Percentiles rank a stretch among this genome's conserved stretches.
These are phyloP conservation scores for Pleurotus citrinopileatus DNA, from an alignment of 768 basidiomycete genomes.

Conservation along the genomic window DNA sequence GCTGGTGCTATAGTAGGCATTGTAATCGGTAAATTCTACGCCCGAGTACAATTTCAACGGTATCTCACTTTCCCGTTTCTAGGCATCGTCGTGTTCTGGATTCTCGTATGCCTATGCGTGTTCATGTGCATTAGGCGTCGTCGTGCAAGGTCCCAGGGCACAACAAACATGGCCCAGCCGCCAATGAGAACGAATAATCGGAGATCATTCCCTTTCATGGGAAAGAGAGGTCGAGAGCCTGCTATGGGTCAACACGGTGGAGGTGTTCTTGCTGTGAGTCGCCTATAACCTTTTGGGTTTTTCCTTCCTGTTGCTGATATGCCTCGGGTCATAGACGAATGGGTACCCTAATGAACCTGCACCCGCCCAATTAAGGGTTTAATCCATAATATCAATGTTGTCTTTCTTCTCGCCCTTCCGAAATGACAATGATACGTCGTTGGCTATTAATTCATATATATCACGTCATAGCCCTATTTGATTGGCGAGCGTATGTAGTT, in stretches of 20 bases:
- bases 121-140: not conserved
- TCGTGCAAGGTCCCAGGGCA: too few species aligned
- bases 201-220: not conserved
- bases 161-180: not conserved
- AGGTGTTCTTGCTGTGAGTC: not conserved
- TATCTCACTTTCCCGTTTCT: not conserved
- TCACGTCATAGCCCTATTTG: too few species aligned
- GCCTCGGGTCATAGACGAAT: not conserved
- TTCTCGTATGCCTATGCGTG: not conserved
- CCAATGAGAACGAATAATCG: not conserved
- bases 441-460: too few species aligned
- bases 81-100: not conserved
- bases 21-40: not conserved
- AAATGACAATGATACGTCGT: too few species aligned
- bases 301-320: not conserved
- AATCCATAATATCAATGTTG: too few species aligned
- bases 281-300: not conserved
- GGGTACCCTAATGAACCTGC: not conserved
- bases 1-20: not conserved
- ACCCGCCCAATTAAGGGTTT: not conserved
- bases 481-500: too few species aligned
- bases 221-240: not conserved
- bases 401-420: too few species aligned
- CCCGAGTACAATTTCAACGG: not conserved
- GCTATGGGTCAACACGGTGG: not conserved